Evolutionary conservation across 192 early-diverging fungal genomes (phyloP), one percentile per base, ranked within the genome.

Genomic region (Backusella tarrabulga): DNA sequence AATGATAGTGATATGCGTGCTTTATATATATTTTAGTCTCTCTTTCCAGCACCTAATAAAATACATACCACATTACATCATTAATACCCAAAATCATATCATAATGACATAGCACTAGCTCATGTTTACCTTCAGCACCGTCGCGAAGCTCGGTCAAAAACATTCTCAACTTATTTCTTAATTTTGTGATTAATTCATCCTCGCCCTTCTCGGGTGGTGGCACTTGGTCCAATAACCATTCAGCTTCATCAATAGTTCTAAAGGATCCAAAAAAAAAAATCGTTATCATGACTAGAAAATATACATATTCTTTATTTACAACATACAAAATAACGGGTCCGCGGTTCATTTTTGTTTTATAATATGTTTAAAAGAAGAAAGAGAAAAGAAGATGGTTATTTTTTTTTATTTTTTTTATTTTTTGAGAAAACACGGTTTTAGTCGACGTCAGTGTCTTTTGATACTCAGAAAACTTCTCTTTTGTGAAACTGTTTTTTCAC

Each of bases 181-280:
- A 63, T 66, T 83, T 83, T 15, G 75, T 79, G 6, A 79, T 56
- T 26, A 83, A 34, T 21, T 41, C 41, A 44, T 78, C 81, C 52
- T 83, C 81, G 32, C 80, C 81, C 67, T 79, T 77, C 21, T 76
- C 77, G 26, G 81, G 81, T 69, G 75, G 73, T 42, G 77, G 77
- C 8, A 83, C 9, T 73, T 83, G 81, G 36, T 83, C 81, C 35
- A 83, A 56, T 23, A 83, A 56, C 21, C 34, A 79, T 68, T 83
- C 81, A 23, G 81, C 81, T 50, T 83, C 81, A 74, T 83, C 81
- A 75, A 83, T 83, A 4, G 71, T 68, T 38, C 81, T 83, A 66
- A 23, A 52, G 32, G 2, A 32, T 3, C 2, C 32, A 50, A 29
- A 29, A 63, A 9, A 2, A 11, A 26, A 8, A 36, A 63, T 19